Evolutionary conservation across 306 rosid genomes (phyloP).

Genomic region (Calophaca sinica): DNA sequence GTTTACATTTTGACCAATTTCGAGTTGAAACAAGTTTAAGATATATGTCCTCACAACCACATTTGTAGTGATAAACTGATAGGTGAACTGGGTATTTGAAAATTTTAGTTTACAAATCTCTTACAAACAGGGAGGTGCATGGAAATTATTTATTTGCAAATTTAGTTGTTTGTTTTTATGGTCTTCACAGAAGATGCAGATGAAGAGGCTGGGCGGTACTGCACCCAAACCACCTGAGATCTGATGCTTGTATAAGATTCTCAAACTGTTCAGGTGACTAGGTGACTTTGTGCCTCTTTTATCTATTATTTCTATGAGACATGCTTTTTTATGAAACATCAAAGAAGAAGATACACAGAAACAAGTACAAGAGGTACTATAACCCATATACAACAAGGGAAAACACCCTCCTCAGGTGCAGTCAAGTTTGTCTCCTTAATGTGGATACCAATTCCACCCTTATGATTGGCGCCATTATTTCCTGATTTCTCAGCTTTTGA

Average conservation of each 20-base stretch:
- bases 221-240: neutral
- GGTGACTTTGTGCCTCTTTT: conserved; percentile 17
- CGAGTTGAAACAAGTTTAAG: conserved; percentile 19
- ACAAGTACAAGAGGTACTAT: too few relatives aligned
- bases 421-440: too few relatives aligned
- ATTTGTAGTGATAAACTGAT: conserved; percentile 7
- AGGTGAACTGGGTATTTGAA: neutral
- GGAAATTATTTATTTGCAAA: conserved; percentile 11
- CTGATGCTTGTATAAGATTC: neutral
- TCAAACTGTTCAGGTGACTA: conserved; percentile 29
- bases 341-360: too few relatives aligned
- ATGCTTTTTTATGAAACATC: neutral
- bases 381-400: too few relatives aligned
- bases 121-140: neutral
- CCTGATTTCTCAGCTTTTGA: too few relatives aligned
- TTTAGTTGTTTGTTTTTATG: conserved; percentile 18
- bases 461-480: too few relatives aligned
- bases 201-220: neutral
- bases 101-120: neutral
- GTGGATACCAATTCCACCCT: too few relatives aligned
- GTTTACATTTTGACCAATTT: neutral
- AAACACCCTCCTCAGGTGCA: too few relatives aligned
- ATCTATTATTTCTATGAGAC: neutral
- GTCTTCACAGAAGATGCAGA: conserved; percentile 1
- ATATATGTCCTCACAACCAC: neutral